Conservation (phyloP, 495 filamentous ascomycete genomes). For the Arthonia radiata region DNA sequence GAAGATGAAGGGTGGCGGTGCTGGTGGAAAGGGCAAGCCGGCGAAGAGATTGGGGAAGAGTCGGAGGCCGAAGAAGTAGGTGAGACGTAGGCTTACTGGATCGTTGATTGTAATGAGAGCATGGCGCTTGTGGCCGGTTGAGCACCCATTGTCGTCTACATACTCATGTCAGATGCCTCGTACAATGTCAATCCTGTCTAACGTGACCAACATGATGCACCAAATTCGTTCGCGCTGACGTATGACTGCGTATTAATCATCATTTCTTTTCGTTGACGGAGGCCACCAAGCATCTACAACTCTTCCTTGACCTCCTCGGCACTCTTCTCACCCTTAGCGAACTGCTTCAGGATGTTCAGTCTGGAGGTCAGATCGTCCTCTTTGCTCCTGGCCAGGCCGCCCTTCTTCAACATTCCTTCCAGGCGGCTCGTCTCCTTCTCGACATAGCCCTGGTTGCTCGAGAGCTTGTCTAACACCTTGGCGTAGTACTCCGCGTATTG, state of each 20-base stretch:
- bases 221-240: too few relatives aligned
- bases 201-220: too few relatives aligned
- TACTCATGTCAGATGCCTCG: too few relatives aligned
- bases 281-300: conserved; percentile 1
- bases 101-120: too few relatives aligned
- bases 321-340: conserved; percentile 26
- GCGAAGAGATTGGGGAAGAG: conserved; percentile 39
- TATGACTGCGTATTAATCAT: too few relatives aligned
- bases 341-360: conserved; percentile 70
- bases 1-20: conserved; percentile 44
- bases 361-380: conserved; percentile 67
- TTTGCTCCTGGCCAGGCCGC: conserved; percentile 64
- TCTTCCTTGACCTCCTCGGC: conserved; percentile 24
- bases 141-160: too few relatives aligned
- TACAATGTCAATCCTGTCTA: too few relatives aligned
- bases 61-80: conserved; percentile 21
- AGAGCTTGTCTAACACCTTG: conserved; percentile 66
- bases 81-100: too few relatives aligned
- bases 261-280: too few relatives aligned
- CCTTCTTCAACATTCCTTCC: conserved; percentile 59
- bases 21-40: conserved; percentile 15
- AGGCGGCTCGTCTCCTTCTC: conserved; percentile 69
- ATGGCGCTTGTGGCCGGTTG: too few relatives aligned
- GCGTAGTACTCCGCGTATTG: conserved; percentile 89
- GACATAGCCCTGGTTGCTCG: conserved; percentile 48